These are phyloP conservation scores for Collybia mongolica DNA, from an alignment of 768 basidiomycete genomes.

Conservation along the genomic window DNA sequence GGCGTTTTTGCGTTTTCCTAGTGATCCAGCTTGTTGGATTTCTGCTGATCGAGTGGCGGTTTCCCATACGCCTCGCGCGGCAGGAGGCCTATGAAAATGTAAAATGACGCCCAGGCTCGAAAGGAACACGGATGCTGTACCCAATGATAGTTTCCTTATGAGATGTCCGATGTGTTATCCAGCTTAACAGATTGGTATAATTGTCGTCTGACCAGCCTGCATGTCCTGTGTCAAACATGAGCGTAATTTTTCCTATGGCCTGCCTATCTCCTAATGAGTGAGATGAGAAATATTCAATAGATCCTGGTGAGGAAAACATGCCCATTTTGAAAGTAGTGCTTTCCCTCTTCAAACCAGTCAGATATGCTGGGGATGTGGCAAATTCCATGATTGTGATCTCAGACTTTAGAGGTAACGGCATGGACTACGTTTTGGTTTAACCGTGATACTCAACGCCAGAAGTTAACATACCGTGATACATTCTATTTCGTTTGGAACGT, in stretches of 20 bases:
- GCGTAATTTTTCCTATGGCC: slow-evolving; percentile 14
- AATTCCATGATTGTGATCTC: not conserved
- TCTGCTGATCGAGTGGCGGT: not conserved
- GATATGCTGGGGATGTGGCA: not conserved
- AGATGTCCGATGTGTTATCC: slow-evolving; percentile 2
- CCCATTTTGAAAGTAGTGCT: not conserved
- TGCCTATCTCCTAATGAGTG: slow-evolving; percentile 7
- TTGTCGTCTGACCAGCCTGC: not conserved
- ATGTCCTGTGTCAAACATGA: slow-evolving; percentile 14
- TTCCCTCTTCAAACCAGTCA: not conserved
- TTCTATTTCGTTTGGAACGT: not conserved
- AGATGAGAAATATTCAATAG: not conserved
- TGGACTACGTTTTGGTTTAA: too few species aligned
- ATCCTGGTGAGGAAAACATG: not conserved
- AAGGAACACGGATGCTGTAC: not conserved
- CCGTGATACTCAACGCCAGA: too few species aligned
- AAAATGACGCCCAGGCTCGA: not conserved
- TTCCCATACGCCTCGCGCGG: slow-evolving; percentile 7
- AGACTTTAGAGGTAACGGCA: too few species aligned
- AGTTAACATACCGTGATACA: slow-evolving; percentile 4
- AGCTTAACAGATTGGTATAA: slow-evolving; percentile 4
- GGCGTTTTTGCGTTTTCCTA: not conserved
- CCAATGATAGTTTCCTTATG: too few species aligned
- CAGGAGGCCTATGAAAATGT: slow-evolving; percentile 2
- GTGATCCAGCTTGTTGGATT: not conserved